These are phyloP conservation scores for Austroboletus festivus DNA, from an alignment of 768 basidiomycete genomes.

Conservation along the genomic window DNA sequence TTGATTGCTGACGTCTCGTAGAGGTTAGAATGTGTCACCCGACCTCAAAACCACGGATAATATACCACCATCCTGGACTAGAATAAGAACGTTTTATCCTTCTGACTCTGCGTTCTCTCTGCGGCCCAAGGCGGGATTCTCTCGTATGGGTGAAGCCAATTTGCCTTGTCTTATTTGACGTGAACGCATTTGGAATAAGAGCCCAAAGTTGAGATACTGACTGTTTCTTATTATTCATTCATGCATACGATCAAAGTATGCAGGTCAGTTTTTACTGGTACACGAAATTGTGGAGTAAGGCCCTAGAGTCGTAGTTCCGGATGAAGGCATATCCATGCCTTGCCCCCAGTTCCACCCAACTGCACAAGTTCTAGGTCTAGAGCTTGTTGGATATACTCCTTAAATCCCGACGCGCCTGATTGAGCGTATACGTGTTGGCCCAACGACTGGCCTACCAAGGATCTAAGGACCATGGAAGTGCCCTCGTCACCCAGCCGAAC, in stretches of 20 bases:
- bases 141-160: too few relatives aligned
- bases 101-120: background rate
- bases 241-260: constrained; percentile 17
- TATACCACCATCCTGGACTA: too few relatives aligned
- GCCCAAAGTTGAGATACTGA: constrained; percentile 1
- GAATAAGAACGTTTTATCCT: too few relatives aligned
- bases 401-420: constrained; percentile 41
- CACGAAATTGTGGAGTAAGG: constrained; percentile 1
- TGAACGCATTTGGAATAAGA: too few relatives aligned
- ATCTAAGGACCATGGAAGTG: constrained; percentile 33
- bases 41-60: too few relatives aligned
- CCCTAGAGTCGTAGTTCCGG: constrained; percentile 19
- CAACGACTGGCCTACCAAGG: constrained; percentile 35
- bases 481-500: constrained; percentile 33
- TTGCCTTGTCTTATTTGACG: background rate
- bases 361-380: constrained; percentile 37
- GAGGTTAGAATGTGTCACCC: constrained; percentile 1
- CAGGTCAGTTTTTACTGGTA: constrained; percentile 7
- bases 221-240: constrained; percentile 6
- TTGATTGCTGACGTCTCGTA: constrained; percentile 23
- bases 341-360: constrained; percentile 37
- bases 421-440: constrained; percentile 33
- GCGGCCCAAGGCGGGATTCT: too few relatives aligned
- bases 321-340: constrained; percentile 36
- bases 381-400: constrained; percentile 40